phyloP scores from a whole-genome alignment of 148 eudicot genomes.

The Spergularia marina region DNA sequence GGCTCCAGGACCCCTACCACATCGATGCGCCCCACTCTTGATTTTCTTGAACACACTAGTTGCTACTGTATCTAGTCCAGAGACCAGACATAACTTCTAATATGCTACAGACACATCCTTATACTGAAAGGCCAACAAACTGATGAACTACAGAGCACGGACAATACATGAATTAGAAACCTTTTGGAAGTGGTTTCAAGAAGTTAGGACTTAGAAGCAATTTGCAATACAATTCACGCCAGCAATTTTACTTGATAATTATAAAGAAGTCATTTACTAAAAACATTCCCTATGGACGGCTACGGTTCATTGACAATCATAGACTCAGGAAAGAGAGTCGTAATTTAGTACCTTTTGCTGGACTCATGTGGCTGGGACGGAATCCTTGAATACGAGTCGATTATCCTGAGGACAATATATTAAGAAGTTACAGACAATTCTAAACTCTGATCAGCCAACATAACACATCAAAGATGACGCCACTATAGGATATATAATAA shows the following conservation, averaged over 20 bases:
- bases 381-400: conserved; percentile 45
- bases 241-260: neutral
- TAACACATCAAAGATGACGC: neutral
- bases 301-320: neutral
- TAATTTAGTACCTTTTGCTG: conserved; percentile 46
- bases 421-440: neutral
- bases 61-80: no score
- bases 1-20: no score
- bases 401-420: conserved; percentile 48
- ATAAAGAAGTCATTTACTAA: neutral
- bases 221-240: neutral
- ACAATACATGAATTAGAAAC: neutral
- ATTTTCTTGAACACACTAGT: no score
- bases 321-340: neutral
- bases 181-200: neutral
- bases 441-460: neutral
- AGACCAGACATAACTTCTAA: no score
- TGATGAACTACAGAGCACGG: neutral
- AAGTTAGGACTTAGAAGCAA: neutral
- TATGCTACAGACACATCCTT: no score
- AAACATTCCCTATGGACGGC: neutral
- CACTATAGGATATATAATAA: neutral
- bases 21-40: no score
- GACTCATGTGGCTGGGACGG: conserved; percentile 36
- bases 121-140: no score